Evolutionary conservation across 768 basidiomycete species (phyloP).

Genomic region (Rhodocollybia butyracea): DNA sequence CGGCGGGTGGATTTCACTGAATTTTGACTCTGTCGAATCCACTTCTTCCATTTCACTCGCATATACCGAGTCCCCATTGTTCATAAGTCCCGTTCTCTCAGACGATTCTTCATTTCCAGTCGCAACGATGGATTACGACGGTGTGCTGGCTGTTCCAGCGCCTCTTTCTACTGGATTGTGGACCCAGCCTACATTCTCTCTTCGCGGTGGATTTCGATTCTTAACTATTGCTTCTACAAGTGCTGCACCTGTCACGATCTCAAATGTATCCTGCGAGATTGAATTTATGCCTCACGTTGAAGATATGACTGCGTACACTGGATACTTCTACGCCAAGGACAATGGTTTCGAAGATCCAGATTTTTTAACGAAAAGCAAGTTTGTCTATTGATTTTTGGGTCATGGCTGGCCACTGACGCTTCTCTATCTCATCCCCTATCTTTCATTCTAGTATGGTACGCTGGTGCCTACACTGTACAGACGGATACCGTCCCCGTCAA

Average conservation of each 20-base stretch:
- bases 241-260: constrained; percentile 20
- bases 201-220: constrained; percentile 32
- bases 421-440: background rate
- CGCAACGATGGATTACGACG: constrained; percentile 37
- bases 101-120: constrained; percentile 53
- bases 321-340: constrained; percentile 33
- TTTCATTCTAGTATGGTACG: constrained; percentile 22
- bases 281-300: constrained; percentile 33
- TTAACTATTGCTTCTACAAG: constrained; percentile 20
- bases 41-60: constrained; percentile 45
- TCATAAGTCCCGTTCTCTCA: constrained; percentile 49
- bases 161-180: constrained; percentile 38
- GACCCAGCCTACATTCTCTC: constrained; percentile 41
- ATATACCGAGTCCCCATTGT: constrained; percentile 55
- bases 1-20: constrained; percentile 50
- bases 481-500: constrained; percentile 29
- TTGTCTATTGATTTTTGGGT: too few species aligned
- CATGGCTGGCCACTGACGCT: too few species aligned
- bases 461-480: constrained; percentile 15
- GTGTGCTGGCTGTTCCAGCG: constrained; percentile 36
- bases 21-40: constrained; percentile 30
- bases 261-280: constrained; percentile 30
- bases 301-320: constrained; percentile 29
- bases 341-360: constrained; percentile 26
- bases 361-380: constrained; percentile 33